phyloP scores from a whole-genome alignment of 257 asterid genomes.

The Nicotiana benthamiana region DNA sequence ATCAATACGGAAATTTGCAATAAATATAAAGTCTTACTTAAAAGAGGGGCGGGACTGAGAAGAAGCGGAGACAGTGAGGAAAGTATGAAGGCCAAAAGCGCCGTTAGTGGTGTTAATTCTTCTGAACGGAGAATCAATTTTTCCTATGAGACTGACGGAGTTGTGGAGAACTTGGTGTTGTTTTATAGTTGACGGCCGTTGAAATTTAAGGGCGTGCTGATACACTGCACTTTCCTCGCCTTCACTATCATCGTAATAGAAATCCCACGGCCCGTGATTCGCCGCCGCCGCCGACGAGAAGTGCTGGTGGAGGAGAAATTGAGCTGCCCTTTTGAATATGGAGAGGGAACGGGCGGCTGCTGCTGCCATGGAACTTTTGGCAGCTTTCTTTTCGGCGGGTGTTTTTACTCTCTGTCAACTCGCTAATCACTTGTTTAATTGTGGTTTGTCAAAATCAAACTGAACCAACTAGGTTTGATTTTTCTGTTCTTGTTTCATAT shows the following conservation, averaged over 20 bases:
- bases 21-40: conserved; percentile 24
- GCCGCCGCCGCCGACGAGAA: conserved; percentile 30
- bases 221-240: conserved; percentile 46
- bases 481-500: too few relatives aligned
- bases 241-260: conserved; percentile 13
- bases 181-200: conserved; percentile 49
- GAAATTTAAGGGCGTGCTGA: conserved; percentile 46
- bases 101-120: conserved; percentile 6
- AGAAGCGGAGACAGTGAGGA: conserved; percentile 30
- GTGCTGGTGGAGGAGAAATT: conserved; percentile 5
- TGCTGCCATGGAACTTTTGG: neutral
- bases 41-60: conserved; percentile 13
- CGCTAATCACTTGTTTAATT: neutral
- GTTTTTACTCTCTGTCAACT: neutral
- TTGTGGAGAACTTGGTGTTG: conserved; percentile 19
- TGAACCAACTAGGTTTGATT: too few relatives aligned
- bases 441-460: too few relatives aligned
- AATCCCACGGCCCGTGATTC: conserved; percentile 18
- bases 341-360: neutral
- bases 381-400: neutral
- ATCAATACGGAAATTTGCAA: neutral
- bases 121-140: conserved; percentile 16
- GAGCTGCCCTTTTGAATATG: conserved; percentile 16
- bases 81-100: conserved; percentile 30
- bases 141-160: conserved; percentile 73